Conservation (phyloP, 1,139 yeast genomes). For the Meyerozyma elateridarum region DNA sequence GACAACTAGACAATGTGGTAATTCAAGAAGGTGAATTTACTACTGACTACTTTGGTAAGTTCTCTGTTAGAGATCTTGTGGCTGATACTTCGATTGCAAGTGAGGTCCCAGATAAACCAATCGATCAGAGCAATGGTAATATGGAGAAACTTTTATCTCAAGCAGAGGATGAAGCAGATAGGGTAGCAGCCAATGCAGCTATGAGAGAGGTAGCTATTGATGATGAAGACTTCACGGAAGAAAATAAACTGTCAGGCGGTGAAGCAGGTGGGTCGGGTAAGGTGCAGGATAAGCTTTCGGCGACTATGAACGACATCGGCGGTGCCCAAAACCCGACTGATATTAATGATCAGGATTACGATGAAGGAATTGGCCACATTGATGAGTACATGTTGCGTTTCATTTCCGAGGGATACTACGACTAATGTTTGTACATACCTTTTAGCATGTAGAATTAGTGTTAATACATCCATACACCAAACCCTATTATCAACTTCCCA, state of each 20-base stretch:
- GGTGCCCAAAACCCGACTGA: background rate
- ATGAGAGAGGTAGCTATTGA: slow-evolving; percentile 83
- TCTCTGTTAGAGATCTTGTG: slow-evolving; percentile 83
- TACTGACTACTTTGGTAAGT: slow-evolving; percentile 87
- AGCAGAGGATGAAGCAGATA: slow-evolving; percentile 96
- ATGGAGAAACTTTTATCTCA: slow-evolving; percentile 73
- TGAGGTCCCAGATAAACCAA: slow-evolving; percentile 34
- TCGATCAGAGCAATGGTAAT: slow-evolving; percentile 40
- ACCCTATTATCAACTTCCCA: too few relatives aligned
- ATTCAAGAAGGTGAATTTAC: slow-evolving; percentile 98
- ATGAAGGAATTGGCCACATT: slow-evolving; percentile 76
- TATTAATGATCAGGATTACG: slow-evolving; percentile 48
- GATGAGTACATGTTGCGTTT: slow-evolving; percentile 95
- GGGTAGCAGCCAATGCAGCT: slow-evolving; percentile 86
- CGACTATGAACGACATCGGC: slow-evolving; percentile 3
- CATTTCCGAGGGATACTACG: slow-evolving; percentile 78
- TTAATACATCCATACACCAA: too few relatives aligned
- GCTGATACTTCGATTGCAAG: slow-evolving; percentile 51
- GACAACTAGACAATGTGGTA: slow-evolving; percentile 91
- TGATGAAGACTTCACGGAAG: slow-evolving; percentile 70
- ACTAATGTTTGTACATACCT: slow-evolving; percentile 18
- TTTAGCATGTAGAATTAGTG: too few relatives aligned
- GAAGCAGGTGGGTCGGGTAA: slow-evolving; percentile 11
- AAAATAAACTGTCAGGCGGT: slow-evolving; percentile 21
- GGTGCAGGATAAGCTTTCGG: slow-evolving; percentile 8